These are phyloP conservation scores for Meredithiella fracta DNA, from an alignment of 2,329 filamentous ascomycete genomes.

Conservation along the genomic window DNA sequence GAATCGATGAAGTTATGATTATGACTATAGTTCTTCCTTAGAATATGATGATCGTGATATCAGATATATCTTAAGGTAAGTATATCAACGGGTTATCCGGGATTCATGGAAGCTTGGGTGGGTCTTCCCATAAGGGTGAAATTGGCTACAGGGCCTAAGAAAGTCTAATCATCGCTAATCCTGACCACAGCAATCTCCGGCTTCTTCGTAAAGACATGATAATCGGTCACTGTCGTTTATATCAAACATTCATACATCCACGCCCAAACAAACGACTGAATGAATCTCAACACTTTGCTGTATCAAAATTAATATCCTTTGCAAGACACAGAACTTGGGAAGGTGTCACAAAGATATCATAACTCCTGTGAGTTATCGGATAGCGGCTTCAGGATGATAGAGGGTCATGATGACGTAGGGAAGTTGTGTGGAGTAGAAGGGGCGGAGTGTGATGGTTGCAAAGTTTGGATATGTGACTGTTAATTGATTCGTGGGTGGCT, in stretches of 20 bases:
- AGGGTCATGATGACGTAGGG: not conserved
- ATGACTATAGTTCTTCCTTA: no score
- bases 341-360: no score
- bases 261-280: no score
- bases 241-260: no score
- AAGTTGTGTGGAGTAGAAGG: not conserved
- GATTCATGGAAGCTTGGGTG: not conserved
- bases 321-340: no score
- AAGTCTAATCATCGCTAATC: not conserved
- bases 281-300: no score
- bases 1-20: not conserved
- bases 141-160: not conserved
- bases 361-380: not conserved
- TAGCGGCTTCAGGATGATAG: not conserved
- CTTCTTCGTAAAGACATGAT: not conserved
- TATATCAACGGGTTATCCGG: not conserved
- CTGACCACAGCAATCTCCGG: not conserved
- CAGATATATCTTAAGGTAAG: not conserved
- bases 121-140: not conserved
- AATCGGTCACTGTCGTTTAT: not conserved
- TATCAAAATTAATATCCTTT: no score
- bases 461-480: not conserved
- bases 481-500: not conserved
- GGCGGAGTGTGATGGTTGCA: not conserved
- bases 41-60: not conserved